Percentiles rank a stretch among this genome's conserved stretches.
Conservation (phyloP, 2,329 filamentous ascomycete species). For the Diaporthe destruens region DNA sequence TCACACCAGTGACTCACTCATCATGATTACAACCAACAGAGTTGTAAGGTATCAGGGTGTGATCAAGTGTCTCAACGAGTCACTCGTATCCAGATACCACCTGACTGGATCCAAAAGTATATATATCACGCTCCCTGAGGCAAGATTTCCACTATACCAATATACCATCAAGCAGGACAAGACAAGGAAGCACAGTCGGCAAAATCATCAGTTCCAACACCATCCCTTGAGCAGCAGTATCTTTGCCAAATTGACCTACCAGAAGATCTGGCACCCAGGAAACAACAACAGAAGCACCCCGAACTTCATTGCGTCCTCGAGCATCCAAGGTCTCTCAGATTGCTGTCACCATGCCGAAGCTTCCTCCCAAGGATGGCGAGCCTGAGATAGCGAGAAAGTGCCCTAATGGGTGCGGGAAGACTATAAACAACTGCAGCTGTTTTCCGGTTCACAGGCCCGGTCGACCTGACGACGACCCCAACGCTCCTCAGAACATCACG, state of each 20-base stretch:
- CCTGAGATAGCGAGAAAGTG: not conserved
- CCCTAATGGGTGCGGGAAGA: not conserved
- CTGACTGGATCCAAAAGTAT: not conserved
- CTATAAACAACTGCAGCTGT: not conserved
- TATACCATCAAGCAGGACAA: not conserved
- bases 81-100: not conserved
- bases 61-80: not conserved
- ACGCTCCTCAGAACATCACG: not conserved
- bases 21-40: accelerated
- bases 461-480: not conserved
- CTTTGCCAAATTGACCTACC: not conserved
- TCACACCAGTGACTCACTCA: not conserved
- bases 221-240: not conserved
- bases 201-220: not conserved
- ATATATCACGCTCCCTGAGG: not conserved
- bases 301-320: not conserved
- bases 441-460: accelerated
- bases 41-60: not conserved
- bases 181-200: not conserved
- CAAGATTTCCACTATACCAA: not conserved
- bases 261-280: not conserved
- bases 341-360: not conserved
- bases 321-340: not conserved
- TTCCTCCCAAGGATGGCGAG: not conserved
- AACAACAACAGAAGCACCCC: not conserved